Base-by-base conservation (phyloP, 306 rosid genomes). In the barrel medic (Medicago truncatula) region DNA sequence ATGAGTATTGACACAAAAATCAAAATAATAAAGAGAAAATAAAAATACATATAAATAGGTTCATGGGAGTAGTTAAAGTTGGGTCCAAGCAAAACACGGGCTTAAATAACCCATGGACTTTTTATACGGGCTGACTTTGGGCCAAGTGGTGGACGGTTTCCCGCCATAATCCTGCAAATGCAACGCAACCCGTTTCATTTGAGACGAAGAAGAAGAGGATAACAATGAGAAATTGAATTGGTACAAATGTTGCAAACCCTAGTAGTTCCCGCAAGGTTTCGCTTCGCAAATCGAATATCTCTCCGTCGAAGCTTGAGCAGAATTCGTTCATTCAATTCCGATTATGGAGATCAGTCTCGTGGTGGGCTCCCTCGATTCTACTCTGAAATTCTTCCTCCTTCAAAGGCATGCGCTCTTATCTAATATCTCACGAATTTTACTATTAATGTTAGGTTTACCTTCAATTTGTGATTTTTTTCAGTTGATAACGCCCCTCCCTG, bases 321-420 rank as follows among this genome's bases (percentile, higher is more conserved):
- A 28, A 39, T 85, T 66, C 85, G 87, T 80, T 84, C 95, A 16
- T 84, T 88, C 73, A 85, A 89, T 5, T 81, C 70, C 43, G 85
- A 78, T 63, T 84, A 77, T 62, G 79, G 78, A 18, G 89, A 88
- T 75, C 98, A 94, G 65, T 87, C 97, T 71, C 91, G 96, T 5
- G 96, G 96, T 16, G 93, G 96, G 66, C 97, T 91, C 74, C 95
- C 98, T 70, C 97, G 98, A 17, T 94, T 94, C 83, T 92, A 77
- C 83, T 91, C 98, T 47, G 80, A 83, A n/a, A 65, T 83, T 47
- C 92, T 91, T 17, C 98, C 98, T 80, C 66, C 89, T 81, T 71
- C 87, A 61, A 94, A 91, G 98, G 98, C 81, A 49, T 83, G 70
- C 72, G 21, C 82, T 46, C 52, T 46, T 63, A 8, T 18, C 12